Base-by-base conservation (phyloP, 768 basidiomycete species). In the Mycena floridula region DNA sequence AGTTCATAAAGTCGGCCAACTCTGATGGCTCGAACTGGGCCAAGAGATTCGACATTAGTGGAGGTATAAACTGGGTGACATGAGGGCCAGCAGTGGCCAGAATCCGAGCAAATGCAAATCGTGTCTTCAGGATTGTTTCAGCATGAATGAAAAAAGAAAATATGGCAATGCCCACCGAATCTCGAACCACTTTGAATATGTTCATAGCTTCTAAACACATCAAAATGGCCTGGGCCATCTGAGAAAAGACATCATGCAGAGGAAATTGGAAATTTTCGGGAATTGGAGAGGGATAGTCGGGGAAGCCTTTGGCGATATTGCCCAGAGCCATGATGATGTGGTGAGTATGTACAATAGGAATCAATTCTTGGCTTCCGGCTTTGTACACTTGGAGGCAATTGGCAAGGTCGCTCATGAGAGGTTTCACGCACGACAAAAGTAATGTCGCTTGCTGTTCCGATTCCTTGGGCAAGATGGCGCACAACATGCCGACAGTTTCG, bases 241-340 rank as follows among this genome's bases (percentile, higher is more conserved):
- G 81, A 47, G 78, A 74, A 64, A 98, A 96, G 12, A 90, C 79
- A 41, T 83, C 79, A 43, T 90, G 61, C 1, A 82, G 80, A 0
- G 91, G 87, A 16, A 81, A 66, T 7, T 80, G 72, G 53, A 83
- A 85, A 25, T 78, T 80, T 53, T 77, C 73, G 0, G 81, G 79
- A 1, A 82, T 66, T 2, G 80, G 74, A 13, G 76, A 79, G 35
- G 89, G 87, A 56, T 86, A 85, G 58, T 92, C 91, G 0, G 96
- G 96, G 65, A 97, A 98, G 11, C 96, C 96, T 65, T 96, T 96
- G 26, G 93, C 88, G 44, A 97, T 79, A 54, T 89, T 91, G 11
- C 95, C 95, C 18, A 97, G 71, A 3, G 95, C 93, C 82, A 95
- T 87, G 60, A 97, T 85, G 52, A 84, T 74, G 65, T 98, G 94